Evolutionary conservation across 139 green algal species (phyloP), one percentile per base, ranked within the genome.

Genomic region (Zygnema cylindricum): DNA sequence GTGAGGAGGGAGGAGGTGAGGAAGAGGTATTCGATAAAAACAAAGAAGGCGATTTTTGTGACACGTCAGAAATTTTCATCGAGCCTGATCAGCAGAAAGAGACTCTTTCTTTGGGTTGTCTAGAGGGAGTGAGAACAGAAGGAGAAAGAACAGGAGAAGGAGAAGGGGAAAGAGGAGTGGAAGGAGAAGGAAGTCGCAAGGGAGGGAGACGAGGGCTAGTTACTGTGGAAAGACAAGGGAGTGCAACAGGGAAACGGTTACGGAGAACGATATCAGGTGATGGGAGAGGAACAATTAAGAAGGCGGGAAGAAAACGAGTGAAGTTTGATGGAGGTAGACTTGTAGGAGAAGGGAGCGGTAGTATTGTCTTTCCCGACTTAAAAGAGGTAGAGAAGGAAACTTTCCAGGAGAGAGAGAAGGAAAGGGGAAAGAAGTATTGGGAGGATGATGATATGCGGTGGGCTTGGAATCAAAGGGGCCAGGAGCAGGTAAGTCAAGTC

Each of bases 221-320:
- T 77, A 36, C 69, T 77, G 76, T 43, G 1, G 30, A 36, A 33
- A 3, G 32, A 83, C 32, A 40, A 11, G n/a, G 32, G 0, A 2
- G 33, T 49, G 0, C 33, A 22, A 55, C 1, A 71, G 43, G 76
- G 43, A 75, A 83, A 21, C 30, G 76, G 76, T 36, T 63, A 16
- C 69, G n/a, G 71, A 83, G 76, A 49, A 83, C 76, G 71, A 16
- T 33, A 16, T 69, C 76, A 11, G 22, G 76, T 11, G 43, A 55
- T 69, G 76, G 11, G n/a, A 69, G 0, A 43, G 2, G 43, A 33
- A 43, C 69, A 7, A 1, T 83, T 33, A 71, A 69, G 32, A 40
- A 69, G n/a, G 76, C 40, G 25, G 11, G 38, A 40, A 23, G 75
- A n/a, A 49, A 82, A 1, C 38, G 75, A 16, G 2, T 43, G 75